These are phyloP conservation scores for Mucor mucedo DNA, from an alignment of 371 early-diverging fungal species.

Conservation along the genomic window DNA sequence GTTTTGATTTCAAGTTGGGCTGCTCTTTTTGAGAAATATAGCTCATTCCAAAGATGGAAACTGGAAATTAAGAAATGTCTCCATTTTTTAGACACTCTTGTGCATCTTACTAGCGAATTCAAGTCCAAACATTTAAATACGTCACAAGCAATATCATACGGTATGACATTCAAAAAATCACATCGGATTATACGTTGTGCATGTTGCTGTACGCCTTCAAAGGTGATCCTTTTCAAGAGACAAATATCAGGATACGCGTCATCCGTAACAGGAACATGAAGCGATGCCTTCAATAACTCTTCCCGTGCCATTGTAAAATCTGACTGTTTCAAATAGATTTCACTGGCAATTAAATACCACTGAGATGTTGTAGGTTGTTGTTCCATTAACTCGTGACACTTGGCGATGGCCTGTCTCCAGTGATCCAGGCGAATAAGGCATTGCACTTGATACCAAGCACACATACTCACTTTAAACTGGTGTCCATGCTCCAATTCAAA, in stretches of 20 bases:
- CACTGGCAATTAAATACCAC: conserved; percentile 27
- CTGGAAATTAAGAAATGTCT: conserved; percentile 10
- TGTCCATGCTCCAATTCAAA: conserved; percentile 7
- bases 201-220: conserved; percentile 9
- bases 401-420: conserved; percentile 17
- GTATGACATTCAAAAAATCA: conserved; percentile 25
- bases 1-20: conserved; percentile 6
- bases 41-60: conserved; percentile 32
- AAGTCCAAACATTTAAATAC: conserved; percentile 31
- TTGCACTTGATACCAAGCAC: conserved; percentile 27
- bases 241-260: conserved; percentile 7
- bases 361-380: neutral
- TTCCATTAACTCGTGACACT: conserved; percentile 5
- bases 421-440: conserved; percentile 18
- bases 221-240: conserved; percentile 15
- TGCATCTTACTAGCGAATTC: conserved; percentile 25
- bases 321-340: conserved; percentile 18
- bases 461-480: conserved; percentile 8
- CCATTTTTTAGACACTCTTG: conserved; percentile 33
- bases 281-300: conserved; percentile 7
- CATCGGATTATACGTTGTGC: neutral
- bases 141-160: conserved; percentile 27
- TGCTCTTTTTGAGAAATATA: conserved; percentile 21
- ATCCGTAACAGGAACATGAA: neutral
- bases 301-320: conserved; percentile 20